Conservation (phyloP, 176 grass and related monocot species). For the Avena eriantha region DNA sequence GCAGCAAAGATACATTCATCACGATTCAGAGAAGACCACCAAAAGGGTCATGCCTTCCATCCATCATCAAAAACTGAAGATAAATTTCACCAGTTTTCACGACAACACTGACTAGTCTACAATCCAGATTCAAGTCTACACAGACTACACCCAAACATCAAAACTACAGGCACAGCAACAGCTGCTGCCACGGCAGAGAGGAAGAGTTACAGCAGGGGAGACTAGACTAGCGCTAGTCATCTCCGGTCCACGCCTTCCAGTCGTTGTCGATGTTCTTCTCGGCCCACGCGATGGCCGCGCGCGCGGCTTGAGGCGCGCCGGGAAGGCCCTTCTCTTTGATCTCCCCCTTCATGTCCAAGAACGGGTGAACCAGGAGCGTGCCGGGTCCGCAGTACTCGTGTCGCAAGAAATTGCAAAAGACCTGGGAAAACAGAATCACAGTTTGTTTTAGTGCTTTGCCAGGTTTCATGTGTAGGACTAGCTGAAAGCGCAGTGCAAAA, state of each 20-base stretch:
- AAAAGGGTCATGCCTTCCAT: conserved; percentile 2
- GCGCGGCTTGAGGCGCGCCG: conserved; percentile 70
- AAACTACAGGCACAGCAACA: conserved; percentile 16
- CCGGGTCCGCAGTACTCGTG: conserved; percentile 80
- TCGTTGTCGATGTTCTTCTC: conserved; percentile 86
- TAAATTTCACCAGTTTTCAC: neutral
- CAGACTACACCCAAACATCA: neutral
- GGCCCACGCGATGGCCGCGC: conserved; percentile 74
- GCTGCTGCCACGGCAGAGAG: conserved; percentile 8
- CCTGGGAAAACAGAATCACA: conserved; percentile 52
- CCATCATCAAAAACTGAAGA: neutral
- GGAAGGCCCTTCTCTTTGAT: conserved; percentile 71
- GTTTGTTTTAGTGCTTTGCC: conserved; percentile 8
- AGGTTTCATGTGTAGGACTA: neutral
- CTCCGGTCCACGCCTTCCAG: conserved; percentile 80
- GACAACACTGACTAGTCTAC: conserved; percentile 30
- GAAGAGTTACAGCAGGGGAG: neutral
- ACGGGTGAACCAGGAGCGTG: conserved; percentile 79
- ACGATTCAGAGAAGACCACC: neutral
- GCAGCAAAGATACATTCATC: neutral
- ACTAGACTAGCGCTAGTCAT: conserved; percentile 46
- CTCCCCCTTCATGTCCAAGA: conserved; percentile 82
- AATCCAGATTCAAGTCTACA: conserved; percentile 9
- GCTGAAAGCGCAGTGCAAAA: neutral
- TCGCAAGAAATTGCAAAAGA: conserved; percentile 61